These are phyloP conservation scores for Beauveria caledonica DNA, from an alignment of 2,329 filamentous ascomycete genomes.

Conservation along the genomic window DNA sequence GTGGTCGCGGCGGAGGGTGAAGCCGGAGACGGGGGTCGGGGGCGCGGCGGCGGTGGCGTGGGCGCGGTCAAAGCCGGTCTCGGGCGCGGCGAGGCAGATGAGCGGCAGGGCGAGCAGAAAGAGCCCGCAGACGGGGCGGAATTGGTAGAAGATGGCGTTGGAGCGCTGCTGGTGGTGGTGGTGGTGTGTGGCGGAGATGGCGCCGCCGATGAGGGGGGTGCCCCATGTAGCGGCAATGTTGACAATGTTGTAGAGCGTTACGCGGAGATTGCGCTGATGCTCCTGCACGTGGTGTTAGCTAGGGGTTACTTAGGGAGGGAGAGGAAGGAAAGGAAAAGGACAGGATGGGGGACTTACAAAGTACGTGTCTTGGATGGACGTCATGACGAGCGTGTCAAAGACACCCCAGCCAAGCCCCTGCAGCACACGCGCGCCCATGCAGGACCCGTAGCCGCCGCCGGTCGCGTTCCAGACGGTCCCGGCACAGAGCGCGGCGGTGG, in stretches of 20 bases:
- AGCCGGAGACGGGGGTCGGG: constrained; percentile 15
- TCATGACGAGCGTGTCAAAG: constrained; percentile 45
- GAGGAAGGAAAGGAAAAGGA: not conserved
- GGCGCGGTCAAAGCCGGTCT: constrained; percentile 43
- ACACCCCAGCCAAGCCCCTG: constrained; percentile 52
- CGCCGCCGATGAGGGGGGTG: constrained; percentile 44
- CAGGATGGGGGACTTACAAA: constrained; percentile 34
- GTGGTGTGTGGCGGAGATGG: constrained; percentile 30
- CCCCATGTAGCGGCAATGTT: constrained; percentile 43
- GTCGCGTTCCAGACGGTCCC: constrained; percentile 44
- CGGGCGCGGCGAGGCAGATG: constrained; percentile 39
- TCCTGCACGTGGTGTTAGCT: constrained; percentile 27
- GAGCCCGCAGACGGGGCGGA: constrained; percentile 43
- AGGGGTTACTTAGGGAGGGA: too few relatives aligned
- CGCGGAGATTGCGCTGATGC: constrained; percentile 40
- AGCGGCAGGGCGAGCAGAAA: constrained; percentile 38
- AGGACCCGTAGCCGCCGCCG: constrained; percentile 32
- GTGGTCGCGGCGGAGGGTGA: not conserved
- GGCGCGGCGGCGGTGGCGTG: constrained; percentile 12
- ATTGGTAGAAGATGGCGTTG: constrained; percentile 37
- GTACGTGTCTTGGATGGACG: constrained; percentile 48
- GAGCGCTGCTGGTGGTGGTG: too few relatives aligned
- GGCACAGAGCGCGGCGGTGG: constrained; percentile 36
- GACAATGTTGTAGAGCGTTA: constrained; percentile 37
- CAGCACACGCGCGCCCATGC: constrained; percentile 44